phyloP scores from a whole-genome alignment of 306 rosid species.

The Malus asiatica region DNA sequence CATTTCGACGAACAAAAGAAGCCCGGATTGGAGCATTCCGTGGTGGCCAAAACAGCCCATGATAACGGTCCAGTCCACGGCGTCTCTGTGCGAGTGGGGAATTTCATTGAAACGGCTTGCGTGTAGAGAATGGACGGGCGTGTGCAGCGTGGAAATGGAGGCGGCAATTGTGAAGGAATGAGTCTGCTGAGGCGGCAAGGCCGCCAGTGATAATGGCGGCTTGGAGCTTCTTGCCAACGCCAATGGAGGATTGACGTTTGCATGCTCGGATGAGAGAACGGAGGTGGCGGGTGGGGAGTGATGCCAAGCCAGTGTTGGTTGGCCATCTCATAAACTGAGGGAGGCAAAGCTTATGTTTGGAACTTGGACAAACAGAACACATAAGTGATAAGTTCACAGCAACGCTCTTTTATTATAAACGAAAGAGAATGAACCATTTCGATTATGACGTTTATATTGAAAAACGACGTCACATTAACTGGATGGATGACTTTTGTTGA shows the following conservation, averaged over 20 bases:
- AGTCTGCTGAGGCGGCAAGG: conserved; percentile 27
- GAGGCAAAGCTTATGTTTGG: not conserved
- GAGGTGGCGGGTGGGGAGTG: conserved; percentile 21
- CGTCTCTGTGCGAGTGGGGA: conserved; percentile 54
- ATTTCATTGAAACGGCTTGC: conserved; percentile 46
- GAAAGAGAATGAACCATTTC: no score
- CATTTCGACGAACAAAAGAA: conserved; percentile 42
- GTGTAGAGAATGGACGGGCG: conserved; percentile 14
- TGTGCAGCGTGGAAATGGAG: conserved; percentile 36
- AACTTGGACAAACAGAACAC: not conserved
- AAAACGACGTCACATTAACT: no score
- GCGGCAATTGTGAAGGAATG: conserved; percentile 57
- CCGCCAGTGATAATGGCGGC: conserved; percentile 44
- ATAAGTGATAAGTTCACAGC: no score
- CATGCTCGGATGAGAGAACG: conserved; percentile 56
- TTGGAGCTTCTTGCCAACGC: conserved; percentile 54
- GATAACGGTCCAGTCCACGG: conserved; percentile 55
- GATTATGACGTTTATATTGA: no score
- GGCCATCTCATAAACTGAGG: conserved; percentile 36
- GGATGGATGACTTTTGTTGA: no score
- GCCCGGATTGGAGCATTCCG: conserved; percentile 25
- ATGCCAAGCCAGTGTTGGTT: conserved; percentile 8
- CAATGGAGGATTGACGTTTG: conserved; percentile 41
- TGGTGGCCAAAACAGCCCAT: conserved; percentile 38
- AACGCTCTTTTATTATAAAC: no score